Conservation (phyloP, 768 basidiomycete genomes). For the Tricholoma saponaceum region DNA sequence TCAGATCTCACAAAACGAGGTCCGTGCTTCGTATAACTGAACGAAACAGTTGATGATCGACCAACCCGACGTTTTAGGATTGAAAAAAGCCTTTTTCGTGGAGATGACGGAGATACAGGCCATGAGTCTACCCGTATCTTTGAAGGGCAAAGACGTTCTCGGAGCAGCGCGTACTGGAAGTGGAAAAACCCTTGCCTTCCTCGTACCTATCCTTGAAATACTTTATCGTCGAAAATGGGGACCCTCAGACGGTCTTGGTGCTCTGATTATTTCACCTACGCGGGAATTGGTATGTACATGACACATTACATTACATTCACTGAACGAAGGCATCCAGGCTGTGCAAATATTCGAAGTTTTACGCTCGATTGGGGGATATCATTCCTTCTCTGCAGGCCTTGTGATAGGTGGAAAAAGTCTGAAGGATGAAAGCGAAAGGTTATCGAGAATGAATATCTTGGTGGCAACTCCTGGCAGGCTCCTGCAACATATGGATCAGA, state of each 20-base stretch:
- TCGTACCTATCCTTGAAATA: constrained; percentile 89
- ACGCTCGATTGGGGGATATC: constrained; percentile 87
- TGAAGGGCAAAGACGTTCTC: constrained; percentile 94
- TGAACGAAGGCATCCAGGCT: constrained; percentile 46
- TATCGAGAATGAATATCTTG: constrained; percentile 96
- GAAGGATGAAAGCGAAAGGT: constrained; percentile 85
- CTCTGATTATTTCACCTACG: constrained; percentile 90
- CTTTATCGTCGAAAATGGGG: constrained; percentile 92
- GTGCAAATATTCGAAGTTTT: constrained; percentile 98
- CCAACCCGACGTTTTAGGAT: constrained; percentile 41
- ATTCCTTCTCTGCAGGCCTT: constrained; percentile 89
- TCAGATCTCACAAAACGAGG: constrained; percentile 75
- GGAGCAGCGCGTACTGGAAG: constrained; percentile 95
- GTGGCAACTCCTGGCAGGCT: constrained; percentile 95
- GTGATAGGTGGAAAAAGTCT: constrained; percentile 96
- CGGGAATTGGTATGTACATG: constrained; percentile 70
- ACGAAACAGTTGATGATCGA: background rate
- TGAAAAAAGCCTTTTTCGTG: constrained; percentile 83
- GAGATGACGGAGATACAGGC: constrained; percentile 92
- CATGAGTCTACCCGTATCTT: constrained; percentile 82
- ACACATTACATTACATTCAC: background rate
- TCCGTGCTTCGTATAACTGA: constrained; percentile 14
- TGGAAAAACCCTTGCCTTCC: constrained; percentile 95
- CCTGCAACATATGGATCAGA: constrained; percentile 98
- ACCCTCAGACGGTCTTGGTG: constrained; percentile 86